phyloP scores from a whole-genome alignment of 306 rosid genomes.

The Glycine tomentella region DNA sequence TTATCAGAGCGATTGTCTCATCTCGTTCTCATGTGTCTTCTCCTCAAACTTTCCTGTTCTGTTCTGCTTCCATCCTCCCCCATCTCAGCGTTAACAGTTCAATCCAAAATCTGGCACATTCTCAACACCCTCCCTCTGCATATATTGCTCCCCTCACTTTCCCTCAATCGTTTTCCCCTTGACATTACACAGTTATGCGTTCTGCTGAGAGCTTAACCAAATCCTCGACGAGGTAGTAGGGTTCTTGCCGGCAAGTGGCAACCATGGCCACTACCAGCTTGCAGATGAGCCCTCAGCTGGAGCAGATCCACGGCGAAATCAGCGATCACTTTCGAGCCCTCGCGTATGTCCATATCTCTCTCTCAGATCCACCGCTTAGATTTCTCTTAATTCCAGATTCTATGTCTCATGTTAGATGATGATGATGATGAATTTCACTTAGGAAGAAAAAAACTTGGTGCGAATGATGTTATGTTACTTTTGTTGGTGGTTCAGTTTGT shows the following conservation, averaged over 20 bases:
- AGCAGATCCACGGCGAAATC: constrained; percentile 92
- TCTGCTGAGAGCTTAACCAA: background rate
- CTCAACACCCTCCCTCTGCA: constrained; percentile 17
- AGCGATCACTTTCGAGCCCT: constrained; percentile 76
- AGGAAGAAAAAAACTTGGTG: too few species aligned
- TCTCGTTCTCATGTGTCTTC: background rate
- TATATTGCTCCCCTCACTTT: background rate
- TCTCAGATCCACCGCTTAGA: background rate
- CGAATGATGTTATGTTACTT: too few species aligned
- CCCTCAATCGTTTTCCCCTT: background rate
- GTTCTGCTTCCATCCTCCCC: constrained; percentile 11
- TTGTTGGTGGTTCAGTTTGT: too few species aligned
- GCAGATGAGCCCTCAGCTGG: constrained; percentile 81
- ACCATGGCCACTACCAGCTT: constrained; percentile 63
- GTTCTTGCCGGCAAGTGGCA: constrained; percentile 44
- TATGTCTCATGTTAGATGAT: too few species aligned
- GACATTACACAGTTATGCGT: too few species aligned
- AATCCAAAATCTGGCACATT: constrained; percentile 6
- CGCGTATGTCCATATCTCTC: constrained; percentile 52
- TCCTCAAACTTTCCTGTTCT: background rate
- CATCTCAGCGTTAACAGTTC: background rate
- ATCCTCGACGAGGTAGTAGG: constrained; percentile 28
- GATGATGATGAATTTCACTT: too few species aligned
- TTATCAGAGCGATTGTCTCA: background rate
- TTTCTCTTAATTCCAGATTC: background rate